These are phyloP conservation scores for Lodderomyces oxycetoniae DNA, from an alignment of 1,139 yeast genomes.

Conservation along the genomic window DNA sequence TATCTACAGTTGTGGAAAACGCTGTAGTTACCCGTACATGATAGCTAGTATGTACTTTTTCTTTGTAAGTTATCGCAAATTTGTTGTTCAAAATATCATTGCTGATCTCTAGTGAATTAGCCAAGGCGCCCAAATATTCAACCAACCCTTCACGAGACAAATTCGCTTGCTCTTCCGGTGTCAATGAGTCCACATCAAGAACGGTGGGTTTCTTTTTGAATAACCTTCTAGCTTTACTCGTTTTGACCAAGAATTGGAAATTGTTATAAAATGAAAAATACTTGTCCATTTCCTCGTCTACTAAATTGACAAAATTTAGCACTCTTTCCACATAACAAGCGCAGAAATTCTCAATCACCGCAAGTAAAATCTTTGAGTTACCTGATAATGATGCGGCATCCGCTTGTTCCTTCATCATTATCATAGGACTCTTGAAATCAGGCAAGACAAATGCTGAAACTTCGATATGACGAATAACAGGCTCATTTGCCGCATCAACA, in stretches of 20 bases:
- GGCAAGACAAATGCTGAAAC: slow-evolving; percentile 66
- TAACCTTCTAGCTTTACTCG: slow-evolving; percentile 42
- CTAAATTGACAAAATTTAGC: slow-evolving; percentile 50
- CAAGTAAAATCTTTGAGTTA: slow-evolving; percentile 74
- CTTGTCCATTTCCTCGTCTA: slow-evolving; percentile 53
- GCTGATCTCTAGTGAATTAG: slow-evolving; percentile 78
- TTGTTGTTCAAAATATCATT: slow-evolving; percentile 79
- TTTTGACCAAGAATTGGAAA: slow-evolving; percentile 35
- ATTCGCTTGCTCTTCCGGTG: slow-evolving; percentile 43
- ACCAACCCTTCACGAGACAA: slow-evolving; percentile 71
- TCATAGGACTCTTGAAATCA: slow-evolving; percentile 49
- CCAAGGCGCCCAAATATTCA: slow-evolving; percentile 79
- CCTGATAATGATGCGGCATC: slow-evolving; percentile 88
- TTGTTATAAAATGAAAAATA: slow-evolving; percentile 43
- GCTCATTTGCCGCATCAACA: slow-evolving; percentile 47
- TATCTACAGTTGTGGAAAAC: slow-evolving; percentile 63
- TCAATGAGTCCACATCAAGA: slow-evolving; percentile 38
- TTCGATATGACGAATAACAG: slow-evolving; percentile 57
- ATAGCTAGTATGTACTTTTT: slow-evolving; percentile 63
- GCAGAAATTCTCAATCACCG: slow-evolving; percentile 78
- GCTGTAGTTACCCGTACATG: slow-evolving; percentile 51
- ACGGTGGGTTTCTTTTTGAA: slow-evolving; percentile 30
- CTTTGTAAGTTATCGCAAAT: slow-evolving; percentile 59
- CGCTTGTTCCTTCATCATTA: slow-evolving; percentile 86
- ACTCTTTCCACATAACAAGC: slow-evolving; percentile 58